A percentile compares a stretch with the other conserved stretches of the same genome.
Conservation (phyloP, 2,329 filamentous ascomycete species). For the Fusarium fracticaudum region DNA sequence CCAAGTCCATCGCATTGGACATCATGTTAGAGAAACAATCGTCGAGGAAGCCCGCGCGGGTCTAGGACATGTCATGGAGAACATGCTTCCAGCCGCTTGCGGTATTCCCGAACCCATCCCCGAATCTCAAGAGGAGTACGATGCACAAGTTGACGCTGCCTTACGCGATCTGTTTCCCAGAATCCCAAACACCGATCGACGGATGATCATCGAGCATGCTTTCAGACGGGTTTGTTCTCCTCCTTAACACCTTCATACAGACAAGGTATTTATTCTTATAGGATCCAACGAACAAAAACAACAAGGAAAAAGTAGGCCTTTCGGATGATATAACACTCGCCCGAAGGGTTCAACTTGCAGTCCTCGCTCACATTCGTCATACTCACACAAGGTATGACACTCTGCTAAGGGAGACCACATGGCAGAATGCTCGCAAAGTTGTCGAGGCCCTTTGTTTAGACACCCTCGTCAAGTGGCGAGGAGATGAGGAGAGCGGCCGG, state of each 20-base stretch:
- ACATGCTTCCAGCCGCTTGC: conserved; percentile 29
- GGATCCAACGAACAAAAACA: conserved; percentile 62
- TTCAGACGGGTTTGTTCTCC: conserved; percentile 66
- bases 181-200: conserved; percentile 71
- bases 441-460: conserved; percentile 71
- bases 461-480: conserved; percentile 76
- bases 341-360: conserved; percentile 71
- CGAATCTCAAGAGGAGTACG: conserved; percentile 66
- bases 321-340: conserved; percentile 65
- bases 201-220: conserved; percentile 69
- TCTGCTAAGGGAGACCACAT: conserved; percentile 66
- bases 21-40: conserved; percentile 68
- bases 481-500: conserved; percentile 74
- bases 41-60: conserved; percentile 62
- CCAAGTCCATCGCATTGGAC: conserved; percentile 68
- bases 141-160: conserved; percentile 69
- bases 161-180: conserved; percentile 72
- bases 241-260: not conserved
- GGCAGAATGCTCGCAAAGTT: conserved; percentile 67
- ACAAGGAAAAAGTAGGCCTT: conserved; percentile 67
- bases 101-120: conserved; percentile 67
- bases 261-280: conserved; percentile 43
- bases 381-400: conserved; percentile 73
- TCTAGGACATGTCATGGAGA: conserved; percentile 42
- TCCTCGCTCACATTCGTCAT: conserved; percentile 73